Evolutionary conservation across 495 filamentous ascomycete species (phyloP), one percentile per base, ranked within the genome.

Genomic region (Trichoderma reesei): DNA sequence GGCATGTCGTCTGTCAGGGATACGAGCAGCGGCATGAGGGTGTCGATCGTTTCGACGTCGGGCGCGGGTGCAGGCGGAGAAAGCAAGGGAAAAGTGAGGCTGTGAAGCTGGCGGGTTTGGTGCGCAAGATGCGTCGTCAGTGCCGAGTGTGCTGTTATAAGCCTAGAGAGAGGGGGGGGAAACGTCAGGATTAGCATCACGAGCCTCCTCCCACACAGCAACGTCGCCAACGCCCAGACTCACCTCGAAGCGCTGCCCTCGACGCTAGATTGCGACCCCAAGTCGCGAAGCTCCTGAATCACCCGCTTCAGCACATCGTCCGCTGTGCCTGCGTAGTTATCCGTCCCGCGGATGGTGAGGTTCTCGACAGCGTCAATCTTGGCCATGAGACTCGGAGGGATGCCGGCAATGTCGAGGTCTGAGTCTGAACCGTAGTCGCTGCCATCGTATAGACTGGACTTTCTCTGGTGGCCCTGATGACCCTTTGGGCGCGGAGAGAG

Each of bases 121-220:
- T 94, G 86, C n/a, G 82, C 81, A 41, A 96, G 81, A 72, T 96
- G 90, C 39, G 88, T 87, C 62, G 90, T 86, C 41, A 97, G 81
- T 18, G 92, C 90, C 46, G 88, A 85, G 74, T 97, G 90, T 41
- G 91, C 90, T 34, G 91, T 95, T 69, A 92, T 91, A 64, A 96
- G 80, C 70, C 92, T 95, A 26, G 26, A 26, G 26, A 26, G 26
- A 26, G 26, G 1, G 67, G 68, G 42, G 11, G 60, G 26, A 48
- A 5, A 63, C 34, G 8, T 20, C 26, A 56, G 0, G 26, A 31
- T 39, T 37, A 39, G 56, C 33, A 34, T 2, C 14, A 11, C 7
- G 26, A 60, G 16, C 26, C 26, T 34, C 16, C 56, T 60, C 16
- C 13, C 39, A 44, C 39, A 44, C 11, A 10, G 11, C 8, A 26